These are phyloP conservation scores for Cordyceps farinosa DNA, from an alignment of 2,329 filamentous ascomycete genomes.

Conservation along the genomic window DNA sequence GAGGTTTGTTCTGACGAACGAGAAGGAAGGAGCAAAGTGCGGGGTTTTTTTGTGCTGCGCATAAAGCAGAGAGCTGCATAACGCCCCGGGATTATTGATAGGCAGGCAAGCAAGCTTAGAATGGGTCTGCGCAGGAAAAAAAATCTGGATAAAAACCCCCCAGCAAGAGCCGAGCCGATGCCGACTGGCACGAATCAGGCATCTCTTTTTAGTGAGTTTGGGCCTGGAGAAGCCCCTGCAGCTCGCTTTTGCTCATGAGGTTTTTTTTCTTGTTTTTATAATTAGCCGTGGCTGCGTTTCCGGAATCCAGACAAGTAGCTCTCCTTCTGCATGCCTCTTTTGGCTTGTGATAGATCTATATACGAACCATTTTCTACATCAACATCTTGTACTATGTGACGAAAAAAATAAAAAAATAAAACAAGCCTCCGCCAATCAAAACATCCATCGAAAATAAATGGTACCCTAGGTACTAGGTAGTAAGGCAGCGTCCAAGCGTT, in stretches of 20 bases:
- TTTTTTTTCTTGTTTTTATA: not conserved
- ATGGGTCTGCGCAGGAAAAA: too few relatives aligned
- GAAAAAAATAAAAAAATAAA: not conserved
- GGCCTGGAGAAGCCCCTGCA: not conserved
- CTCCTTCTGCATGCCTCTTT: too few relatives aligned
- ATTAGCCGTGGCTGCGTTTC: not conserved
- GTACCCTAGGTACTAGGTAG: too few relatives aligned
- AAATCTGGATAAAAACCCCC: too few relatives aligned
- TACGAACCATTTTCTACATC: too few relatives aligned
- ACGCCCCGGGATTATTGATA: too few relatives aligned
- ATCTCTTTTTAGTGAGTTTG: not conserved
- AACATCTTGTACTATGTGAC: too few relatives aligned
- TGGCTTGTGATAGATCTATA: too few relatives aligned
- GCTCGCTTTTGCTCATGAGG: not conserved
- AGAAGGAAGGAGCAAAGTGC: not conserved
- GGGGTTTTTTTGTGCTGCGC: not conserved
- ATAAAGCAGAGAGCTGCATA: not conserved
- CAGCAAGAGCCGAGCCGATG: slow-evolving; percentile 2
- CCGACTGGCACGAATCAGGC: not conserved
- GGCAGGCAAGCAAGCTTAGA: not conserved
- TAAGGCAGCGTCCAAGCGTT: not conserved
- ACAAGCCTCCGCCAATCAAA: too few relatives aligned
- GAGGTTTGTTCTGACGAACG: not conserved
- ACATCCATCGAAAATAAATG: not conserved
- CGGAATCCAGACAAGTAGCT: too few relatives aligned